phyloP scores from a whole-genome alignment of 768 basidiomycete genomes.

The Trametes maxima region DNA sequence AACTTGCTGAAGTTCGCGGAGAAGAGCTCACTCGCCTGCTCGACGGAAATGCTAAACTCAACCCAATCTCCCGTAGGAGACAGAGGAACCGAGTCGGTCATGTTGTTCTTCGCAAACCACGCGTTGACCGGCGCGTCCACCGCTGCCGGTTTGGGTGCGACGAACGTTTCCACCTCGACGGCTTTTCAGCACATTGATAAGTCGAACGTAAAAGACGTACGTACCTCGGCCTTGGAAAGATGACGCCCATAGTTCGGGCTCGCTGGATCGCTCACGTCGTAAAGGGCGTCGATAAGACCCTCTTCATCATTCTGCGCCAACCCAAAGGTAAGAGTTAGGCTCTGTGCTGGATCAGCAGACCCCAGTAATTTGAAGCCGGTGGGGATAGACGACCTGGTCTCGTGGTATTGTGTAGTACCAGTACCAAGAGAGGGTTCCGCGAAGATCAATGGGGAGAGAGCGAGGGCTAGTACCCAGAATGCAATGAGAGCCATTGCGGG shows the following conservation, averaged over 20 bases:
- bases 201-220: background rate
- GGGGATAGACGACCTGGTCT: constrained; percentile 19
- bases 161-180: constrained; percentile 23
- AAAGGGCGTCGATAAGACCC: constrained; percentile 36
- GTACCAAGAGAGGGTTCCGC: no score
- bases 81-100: constrained; percentile 20
- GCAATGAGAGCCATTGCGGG: no score
- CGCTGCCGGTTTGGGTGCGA: constrained; percentile 24
- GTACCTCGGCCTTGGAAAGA: constrained; percentile 38
- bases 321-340: constrained; percentile 36
- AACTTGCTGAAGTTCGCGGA: constrained; percentile 30
- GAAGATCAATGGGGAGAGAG: no score
- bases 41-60: constrained; percentile 24
- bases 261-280: constrained; percentile 35
- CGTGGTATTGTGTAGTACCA: background rate
- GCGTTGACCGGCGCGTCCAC: constrained; percentile 24
- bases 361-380: constrained; percentile 32
- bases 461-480: no score
- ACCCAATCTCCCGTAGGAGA: constrained; percentile 34
- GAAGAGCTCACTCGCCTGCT: constrained; percentile 30
- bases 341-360: constrained; percentile 30
- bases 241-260: constrained; percentile 36
- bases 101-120: constrained; percentile 27
- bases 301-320: constrained; percentile 35
- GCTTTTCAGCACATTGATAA: background rate